phyloP scores from a whole-genome alignment of 768 basidiomycete species.

The Lactifluus echinatus region DNA sequence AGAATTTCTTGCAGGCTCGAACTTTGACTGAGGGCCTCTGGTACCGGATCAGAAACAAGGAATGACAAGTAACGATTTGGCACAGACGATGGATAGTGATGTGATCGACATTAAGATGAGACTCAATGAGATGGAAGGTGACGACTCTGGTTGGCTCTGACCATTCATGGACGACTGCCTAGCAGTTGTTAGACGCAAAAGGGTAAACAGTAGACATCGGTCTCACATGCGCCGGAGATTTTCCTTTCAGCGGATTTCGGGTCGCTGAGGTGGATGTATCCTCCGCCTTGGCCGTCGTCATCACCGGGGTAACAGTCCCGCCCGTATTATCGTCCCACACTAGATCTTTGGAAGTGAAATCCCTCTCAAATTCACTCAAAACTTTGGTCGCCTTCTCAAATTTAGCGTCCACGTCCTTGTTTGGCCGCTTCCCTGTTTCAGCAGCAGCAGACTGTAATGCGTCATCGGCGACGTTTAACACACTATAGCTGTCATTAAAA shows the following conservation, averaged over 20 bases:
- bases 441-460: no score
- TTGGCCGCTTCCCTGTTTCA: neutral
- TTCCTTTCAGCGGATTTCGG: no score
- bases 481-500: no score
- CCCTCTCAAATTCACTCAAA: neutral
- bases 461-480: no score
- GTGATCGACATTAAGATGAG: neutral
- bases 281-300: neutral
- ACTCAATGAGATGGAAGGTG: neutral
- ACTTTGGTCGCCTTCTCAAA: neutral
- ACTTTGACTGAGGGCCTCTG: slow-evolving; percentile 1
- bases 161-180: neutral
- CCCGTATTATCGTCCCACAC: no score
- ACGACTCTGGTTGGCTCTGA: neutral
- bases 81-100: neutral
- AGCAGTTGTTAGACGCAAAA: neutral
- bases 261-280: no score
- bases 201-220: no score
- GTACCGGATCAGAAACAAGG: neutral
- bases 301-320: neutral
- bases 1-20: neutral
- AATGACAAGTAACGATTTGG: no score
- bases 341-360: neutral
- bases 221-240: neutral
- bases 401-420: neutral